A percentile compares a stretch with the other conserved stretches of the same genome.
phyloP scores from a whole-genome alignment of 2,329 filamentous ascomycete genomes.

The Xylaria sp. region DNA sequence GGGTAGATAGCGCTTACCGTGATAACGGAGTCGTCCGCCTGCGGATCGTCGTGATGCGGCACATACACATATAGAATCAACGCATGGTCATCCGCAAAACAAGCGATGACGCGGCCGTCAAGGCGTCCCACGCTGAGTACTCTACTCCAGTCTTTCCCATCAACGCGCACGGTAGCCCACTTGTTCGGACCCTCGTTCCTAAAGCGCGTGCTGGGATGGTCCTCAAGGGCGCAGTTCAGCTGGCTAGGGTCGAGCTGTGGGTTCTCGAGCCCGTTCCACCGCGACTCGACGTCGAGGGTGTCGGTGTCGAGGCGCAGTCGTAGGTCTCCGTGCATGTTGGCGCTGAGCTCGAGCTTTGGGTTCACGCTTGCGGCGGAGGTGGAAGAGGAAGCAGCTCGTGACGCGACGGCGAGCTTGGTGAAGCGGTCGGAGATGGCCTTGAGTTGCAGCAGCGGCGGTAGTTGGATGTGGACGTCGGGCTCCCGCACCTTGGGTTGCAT shows the following conservation, averaged over 20 bases:
- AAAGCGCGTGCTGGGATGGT: conserved; percentile 86
- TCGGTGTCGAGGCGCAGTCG: conserved; percentile 85
- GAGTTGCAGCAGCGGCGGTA: conserved; percentile 87
- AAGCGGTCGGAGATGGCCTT: conserved; percentile 96
- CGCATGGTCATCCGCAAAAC: conserved; percentile 83
- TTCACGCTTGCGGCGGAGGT: conserved; percentile 49
- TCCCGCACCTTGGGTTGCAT: conserved; percentile 92
- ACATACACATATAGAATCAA: conserved; percentile 87
- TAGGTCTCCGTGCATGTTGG: conserved; percentile 93
- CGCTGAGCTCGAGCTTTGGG: conserved; percentile 84
- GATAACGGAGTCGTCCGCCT: conserved; percentile 76
- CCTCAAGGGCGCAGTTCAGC: conserved; percentile 75
- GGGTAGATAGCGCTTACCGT: conserved; percentile 65
- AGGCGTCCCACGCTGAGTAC: conserved; percentile 93
- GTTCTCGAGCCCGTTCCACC: conserved; percentile 88
- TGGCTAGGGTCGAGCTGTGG: conserved; percentile 85
- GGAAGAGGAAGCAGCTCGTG: conserved; percentile 40
- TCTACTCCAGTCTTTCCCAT: conserved; percentile 92
- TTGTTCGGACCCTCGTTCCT: conserved; percentile 79
- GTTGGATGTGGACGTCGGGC: conserved; percentile 91
- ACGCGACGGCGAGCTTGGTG: conserved; percentile 79
- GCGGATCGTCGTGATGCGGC: conserved; percentile 73
- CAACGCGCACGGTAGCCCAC: conserved; percentile 91
- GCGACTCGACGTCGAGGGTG: conserved; percentile 82
- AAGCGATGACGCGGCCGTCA: conserved; percentile 92